Conservation (phyloP, 768 basidiomycete species). For the Fomitopsis pulvina region DNA sequence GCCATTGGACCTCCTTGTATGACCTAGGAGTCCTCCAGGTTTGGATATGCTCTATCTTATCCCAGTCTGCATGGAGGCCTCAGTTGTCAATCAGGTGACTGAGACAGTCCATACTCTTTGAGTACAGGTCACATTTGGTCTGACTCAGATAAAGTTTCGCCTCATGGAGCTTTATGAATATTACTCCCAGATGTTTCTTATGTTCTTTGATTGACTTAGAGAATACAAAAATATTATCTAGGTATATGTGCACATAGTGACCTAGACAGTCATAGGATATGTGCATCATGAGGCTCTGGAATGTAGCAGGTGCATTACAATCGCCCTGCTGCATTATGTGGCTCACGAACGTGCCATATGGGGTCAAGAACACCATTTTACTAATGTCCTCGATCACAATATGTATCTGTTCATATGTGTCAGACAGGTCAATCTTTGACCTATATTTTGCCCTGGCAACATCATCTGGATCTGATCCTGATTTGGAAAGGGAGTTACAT, state of each 20-base stretch:
- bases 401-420: conserved; percentile 25
- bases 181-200: conserved; percentile 21
- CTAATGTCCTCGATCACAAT: conserved; percentile 16
- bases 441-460: conserved; percentile 10
- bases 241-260: conserved; percentile 25
- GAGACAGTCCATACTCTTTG: conserved; percentile 25
- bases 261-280: conserved; percentile 23
- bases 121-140: conserved; percentile 30
- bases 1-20: conserved; percentile 25
- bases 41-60: conserved; percentile 20
- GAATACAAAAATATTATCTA: conserved; percentile 31
- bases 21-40: conserved; percentile 25
- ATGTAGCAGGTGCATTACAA: conserved; percentile 25
- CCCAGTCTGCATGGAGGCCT: conserved; percentile 23
- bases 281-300: conserved; percentile 23
- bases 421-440: conserved; percentile 20
- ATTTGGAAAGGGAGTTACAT: conserved; percentile 21
- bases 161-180: conserved; percentile 27
- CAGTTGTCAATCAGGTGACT: conserved; percentile 21
- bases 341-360: conserved; percentile 24
- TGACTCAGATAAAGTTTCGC: conserved; percentile 32
- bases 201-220: conserved; percentile 25
- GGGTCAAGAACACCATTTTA: conserved; percentile 20
- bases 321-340: conserved; percentile 27
- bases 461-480: conserved; percentile 16